These are phyloP conservation scores for Rhizopus microsporus DNA, from an alignment of 371 early-diverging fungal species.

Conservation along the genomic window DNA sequence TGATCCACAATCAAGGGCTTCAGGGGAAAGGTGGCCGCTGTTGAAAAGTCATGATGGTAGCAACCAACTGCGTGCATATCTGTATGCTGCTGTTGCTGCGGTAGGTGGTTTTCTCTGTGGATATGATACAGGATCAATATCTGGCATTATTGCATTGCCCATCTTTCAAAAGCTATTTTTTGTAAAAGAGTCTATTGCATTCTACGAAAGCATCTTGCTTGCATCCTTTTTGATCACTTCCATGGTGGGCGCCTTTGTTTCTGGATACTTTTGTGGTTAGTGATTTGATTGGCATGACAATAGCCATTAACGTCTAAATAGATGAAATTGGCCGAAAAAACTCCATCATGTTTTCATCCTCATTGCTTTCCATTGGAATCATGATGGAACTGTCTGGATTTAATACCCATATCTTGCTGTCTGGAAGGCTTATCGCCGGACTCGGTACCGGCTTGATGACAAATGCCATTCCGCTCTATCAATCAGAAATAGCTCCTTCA, in stretches of 20 bases:
- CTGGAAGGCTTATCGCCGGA: slow-evolving; percentile 40
- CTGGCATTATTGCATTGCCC: slow-evolving; percentile 16
- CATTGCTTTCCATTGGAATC: slow-evolving; percentile 33
- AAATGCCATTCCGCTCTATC: slow-evolving; percentile 40
- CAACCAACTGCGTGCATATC: neutral
- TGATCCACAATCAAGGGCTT: too few species aligned
- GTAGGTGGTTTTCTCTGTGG: slow-evolving; percentile 20
- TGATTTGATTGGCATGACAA: neutral
- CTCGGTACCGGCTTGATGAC: slow-evolving; percentile 48
- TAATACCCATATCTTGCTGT: slow-evolving; percentile 22
- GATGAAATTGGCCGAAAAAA: slow-evolving; percentile 42
- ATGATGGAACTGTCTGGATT: slow-evolving; percentile 35
- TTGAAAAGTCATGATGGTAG: neutral
- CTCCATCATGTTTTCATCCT: slow-evolving; percentile 31
- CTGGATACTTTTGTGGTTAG: slow-evolving; percentile 47
- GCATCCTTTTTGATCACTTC: slow-evolving; percentile 44
- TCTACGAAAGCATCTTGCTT: slow-evolving; percentile 44
- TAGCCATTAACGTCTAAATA: slow-evolving; percentile 5
- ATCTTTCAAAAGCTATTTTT: slow-evolving; percentile 25
- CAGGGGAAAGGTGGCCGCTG: neutral
- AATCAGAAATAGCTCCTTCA: slow-evolving; percentile 71
- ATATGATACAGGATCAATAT: slow-evolving; percentile 24
- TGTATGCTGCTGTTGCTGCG: slow-evolving; percentile 15
- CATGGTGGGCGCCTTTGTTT: slow-evolving; percentile 39
- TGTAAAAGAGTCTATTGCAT: slow-evolving; percentile 16